These are phyloP conservation scores for Nicotiana paniculata DNA, from an alignment of 257 asterid species.

Conservation along the genomic window DNA sequence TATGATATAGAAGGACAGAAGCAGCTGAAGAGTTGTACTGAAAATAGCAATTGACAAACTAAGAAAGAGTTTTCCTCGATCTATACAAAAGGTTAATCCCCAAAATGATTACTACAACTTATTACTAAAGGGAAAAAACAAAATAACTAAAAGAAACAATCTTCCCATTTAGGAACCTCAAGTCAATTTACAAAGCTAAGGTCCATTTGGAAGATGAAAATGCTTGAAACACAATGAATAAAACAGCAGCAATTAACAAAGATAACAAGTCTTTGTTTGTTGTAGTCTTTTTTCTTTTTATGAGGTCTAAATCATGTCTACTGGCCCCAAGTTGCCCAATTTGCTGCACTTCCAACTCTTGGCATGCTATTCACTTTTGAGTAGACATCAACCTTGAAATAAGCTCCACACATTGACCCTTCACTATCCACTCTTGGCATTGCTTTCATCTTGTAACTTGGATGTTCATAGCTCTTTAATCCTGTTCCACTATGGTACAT, in stretches of 20 bases:
- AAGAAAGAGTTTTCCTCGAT: too few species aligned
- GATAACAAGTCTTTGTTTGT: not conserved
- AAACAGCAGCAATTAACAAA: not conserved
- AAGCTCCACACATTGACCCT: slow-evolving; percentile 87
- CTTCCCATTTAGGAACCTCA: not conserved
- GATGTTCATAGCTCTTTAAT: slow-evolving; percentile 83
- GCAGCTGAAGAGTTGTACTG: too few species aligned
- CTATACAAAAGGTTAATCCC: too few species aligned
- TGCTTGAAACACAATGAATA: not conserved
- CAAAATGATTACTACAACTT: too few species aligned
- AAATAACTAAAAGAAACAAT: not conserved
- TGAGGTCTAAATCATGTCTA: slow-evolving; percentile 17
- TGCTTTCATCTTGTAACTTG: slow-evolving; percentile 81
- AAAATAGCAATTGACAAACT: too few species aligned
- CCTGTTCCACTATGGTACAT: slow-evolving; percentile 90
- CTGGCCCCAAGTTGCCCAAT: slow-evolving; percentile 50
- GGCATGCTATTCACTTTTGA: slow-evolving; percentile 74
- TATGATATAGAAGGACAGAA: too few species aligned
- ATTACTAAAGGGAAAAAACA: too few species aligned
- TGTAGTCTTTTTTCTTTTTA: not conserved
- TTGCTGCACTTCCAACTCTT: slow-evolving; percentile 88
- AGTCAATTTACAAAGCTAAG: not conserved
- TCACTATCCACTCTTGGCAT: slow-evolving; percentile 95
- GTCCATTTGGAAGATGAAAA: not conserved
- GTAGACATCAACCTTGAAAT: slow-evolving; percentile 69